Percentiles rank a stretch among this genome's conserved stretches.
These are phyloP conservation scores for Sporisorium graminicola DNA, from an alignment of 1,284 basidiomycete species.

Conservation along the genomic window DNA sequence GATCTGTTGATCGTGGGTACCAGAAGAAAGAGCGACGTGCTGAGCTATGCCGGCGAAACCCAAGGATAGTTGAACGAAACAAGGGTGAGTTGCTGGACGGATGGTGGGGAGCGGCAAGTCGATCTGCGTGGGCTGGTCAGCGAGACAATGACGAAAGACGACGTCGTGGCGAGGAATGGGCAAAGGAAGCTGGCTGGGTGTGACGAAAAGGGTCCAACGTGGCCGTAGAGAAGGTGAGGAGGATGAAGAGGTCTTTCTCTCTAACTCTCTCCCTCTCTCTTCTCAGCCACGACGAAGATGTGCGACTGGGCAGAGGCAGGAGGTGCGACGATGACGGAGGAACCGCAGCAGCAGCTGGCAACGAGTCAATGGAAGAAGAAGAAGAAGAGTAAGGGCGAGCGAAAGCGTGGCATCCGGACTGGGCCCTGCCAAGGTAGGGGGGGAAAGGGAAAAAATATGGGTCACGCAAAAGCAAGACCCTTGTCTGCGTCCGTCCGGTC, in stretches of 20 bases:
- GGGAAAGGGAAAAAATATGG: constrained; percentile 12
- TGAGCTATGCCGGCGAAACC: constrained; percentile 11
- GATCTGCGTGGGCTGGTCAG: not conserved
- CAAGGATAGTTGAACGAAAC: not conserved
- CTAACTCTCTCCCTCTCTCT: constrained; percentile 3
- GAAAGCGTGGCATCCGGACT: constrained; percentile 2
- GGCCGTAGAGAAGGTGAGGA: constrained; percentile 24
- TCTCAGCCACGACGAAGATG: constrained; percentile 17
- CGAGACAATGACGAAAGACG: constrained; percentile 39
- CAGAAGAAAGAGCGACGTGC: not conserved
- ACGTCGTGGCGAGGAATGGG: constrained; percentile 5
- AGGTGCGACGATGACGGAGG: constrained; percentile 9
- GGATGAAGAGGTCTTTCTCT: not conserved
- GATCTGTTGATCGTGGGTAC: constrained; percentile 1
- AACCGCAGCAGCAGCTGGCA: not conserved
- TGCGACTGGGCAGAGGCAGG: not conserved
- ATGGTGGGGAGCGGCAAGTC: not conserved
- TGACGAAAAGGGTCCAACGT: constrained; percentile 34
- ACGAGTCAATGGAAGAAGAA: not conserved
- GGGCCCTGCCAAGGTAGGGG: constrained; percentile 4
- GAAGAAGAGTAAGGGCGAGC: not conserved
- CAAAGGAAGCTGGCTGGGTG: not conserved
- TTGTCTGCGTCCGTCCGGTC: not conserved
- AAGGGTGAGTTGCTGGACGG: not conserved
- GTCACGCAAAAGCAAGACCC: constrained; percentile 6